Base-by-base conservation (phyloP, 768 basidiomycete species). In the Trametes cinnabarina region DNA sequence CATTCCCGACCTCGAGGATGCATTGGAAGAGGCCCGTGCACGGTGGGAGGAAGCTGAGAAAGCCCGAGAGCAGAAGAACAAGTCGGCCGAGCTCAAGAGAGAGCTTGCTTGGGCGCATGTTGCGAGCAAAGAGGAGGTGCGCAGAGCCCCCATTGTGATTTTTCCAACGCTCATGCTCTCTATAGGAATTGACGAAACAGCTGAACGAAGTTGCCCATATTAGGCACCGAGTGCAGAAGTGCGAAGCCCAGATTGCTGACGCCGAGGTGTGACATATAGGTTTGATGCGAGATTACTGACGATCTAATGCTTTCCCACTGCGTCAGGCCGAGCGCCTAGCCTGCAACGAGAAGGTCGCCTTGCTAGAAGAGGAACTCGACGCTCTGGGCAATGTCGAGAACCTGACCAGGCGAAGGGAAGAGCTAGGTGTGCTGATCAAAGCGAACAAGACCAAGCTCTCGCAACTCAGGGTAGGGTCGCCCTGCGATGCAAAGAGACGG, bases 51-150 rank as follows among this genome's bases (percentile, higher is more conserved):
- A 92, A 61, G 93, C 94, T 0, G 71, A 80, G 8, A 88, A 86
- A 59, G 88, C 91, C 10, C 74, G 86, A 1, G 83, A 89, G 61
- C 86, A 89, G 67, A 82, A 84, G 61, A 74, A 79, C 64, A 87
- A 83, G 69, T 81, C 78, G 3, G 83, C 87, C 34, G 84, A 86
- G 32, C 73, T 92, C 49, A 88, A 88, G 77, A 84, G 82, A 61
- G 90, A 94, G 71, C 72, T 91, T 19, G 93, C 92, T 3, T 97
- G 95, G 94, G 82, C 92, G 14, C 88, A 90, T 65, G 90, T 96
- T 20, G 78, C 76, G 14, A 73, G 74, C 9, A 94, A 94, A 69
- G 79, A 90, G 69, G 71, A 75, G 47, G 90, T 86, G 66, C 55
- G 85, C 59, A 25, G 12, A 10, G 5, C 26, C 15, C 39, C 22